Evolutionary conservation across 768 basidiomycete genomes (phyloP).

Genomic region (Gelatoporia subvermispora): DNA sequence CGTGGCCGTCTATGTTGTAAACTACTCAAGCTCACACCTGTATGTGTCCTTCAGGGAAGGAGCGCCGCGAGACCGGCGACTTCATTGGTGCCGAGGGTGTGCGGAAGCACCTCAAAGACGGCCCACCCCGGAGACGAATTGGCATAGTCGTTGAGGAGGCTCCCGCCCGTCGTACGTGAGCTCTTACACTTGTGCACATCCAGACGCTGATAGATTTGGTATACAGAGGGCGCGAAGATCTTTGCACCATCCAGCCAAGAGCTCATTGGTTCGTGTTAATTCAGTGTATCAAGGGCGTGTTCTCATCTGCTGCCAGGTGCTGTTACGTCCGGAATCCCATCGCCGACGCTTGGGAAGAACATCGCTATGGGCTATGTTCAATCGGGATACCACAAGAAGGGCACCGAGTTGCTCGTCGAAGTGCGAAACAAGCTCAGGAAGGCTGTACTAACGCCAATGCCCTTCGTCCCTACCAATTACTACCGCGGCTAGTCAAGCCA

Average conservation of each 20-base stretch:
- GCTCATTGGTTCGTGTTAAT: conserved; percentile 48
- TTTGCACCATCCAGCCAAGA: conserved; percentile 50
- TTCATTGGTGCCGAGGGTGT: conserved; percentile 82
- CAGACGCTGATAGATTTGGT: conserved; percentile 6
- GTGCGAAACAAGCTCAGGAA: conserved; percentile 77
- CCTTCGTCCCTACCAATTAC: conserved; percentile 82
- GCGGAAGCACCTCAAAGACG: conserved; percentile 72
- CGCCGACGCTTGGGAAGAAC: conserved; percentile 83
- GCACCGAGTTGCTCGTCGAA: conserved; percentile 78
- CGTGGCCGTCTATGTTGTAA: conserved; percentile 15
- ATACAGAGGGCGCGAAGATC: conserved; percentile 73
- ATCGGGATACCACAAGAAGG: conserved; percentile 85
- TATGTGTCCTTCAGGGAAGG: conserved; percentile 55
- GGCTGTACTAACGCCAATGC: conserved; percentile 77
- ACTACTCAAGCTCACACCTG: not conserved
- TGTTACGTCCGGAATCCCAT: conserved; percentile 94
- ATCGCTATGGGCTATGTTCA: conserved; percentile 94
- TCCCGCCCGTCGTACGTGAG: conserved; percentile 71
- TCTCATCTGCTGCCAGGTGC: conserved; percentile 38
- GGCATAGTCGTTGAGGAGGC: conserved; percentile 80
- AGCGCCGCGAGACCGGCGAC: conserved; percentile 59
- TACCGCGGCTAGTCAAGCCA: conserved; percentile 48
- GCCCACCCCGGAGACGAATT: conserved; percentile 71
- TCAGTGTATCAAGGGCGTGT: not conserved
- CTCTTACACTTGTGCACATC: conserved; percentile 1